A percentile compares a stretch with the other conserved stretches of the same genome.
Conservation (phyloP, 1,139 yeast species). For the Saccharomycopsis crataegensis region DNA sequence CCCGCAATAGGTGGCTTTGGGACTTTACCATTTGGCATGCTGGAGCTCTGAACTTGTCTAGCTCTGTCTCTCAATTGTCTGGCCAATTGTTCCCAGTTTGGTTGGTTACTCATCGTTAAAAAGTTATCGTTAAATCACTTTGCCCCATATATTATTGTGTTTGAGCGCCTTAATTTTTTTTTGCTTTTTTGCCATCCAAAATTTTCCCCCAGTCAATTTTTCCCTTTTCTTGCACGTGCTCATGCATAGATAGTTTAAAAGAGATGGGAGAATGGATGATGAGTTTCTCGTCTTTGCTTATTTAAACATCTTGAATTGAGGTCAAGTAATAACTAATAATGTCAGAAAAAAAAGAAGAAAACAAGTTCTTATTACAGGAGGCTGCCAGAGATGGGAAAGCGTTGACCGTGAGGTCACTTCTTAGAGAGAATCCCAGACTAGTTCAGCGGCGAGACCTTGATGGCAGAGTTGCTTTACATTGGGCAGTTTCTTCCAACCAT, state of each 20-base stretch:
- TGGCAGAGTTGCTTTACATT: slow-evolving; percentile 75
- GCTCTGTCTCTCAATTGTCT: slow-evolving; percentile 62
- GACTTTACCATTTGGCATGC: slow-evolving; percentile 33
- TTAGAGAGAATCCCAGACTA: slow-evolving; percentile 41
- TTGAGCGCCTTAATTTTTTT: not conserved
- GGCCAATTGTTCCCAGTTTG: slow-evolving; percentile 62
- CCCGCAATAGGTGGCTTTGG: slow-evolving; percentile 51
- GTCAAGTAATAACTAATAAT: not conserved
- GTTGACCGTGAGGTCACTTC: slow-evolving; percentile 40
- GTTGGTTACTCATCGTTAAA: slow-evolving; percentile 22
- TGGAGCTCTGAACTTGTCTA: slow-evolving; percentile 37
- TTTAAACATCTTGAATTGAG: too few species aligned
- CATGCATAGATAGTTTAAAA: not conserved
- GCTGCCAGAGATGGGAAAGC: slow-evolving; percentile 53
- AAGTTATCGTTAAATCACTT: too few species aligned
- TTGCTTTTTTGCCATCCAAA: not conserved
- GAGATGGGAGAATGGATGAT: too few species aligned
- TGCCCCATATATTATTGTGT: not conserved
- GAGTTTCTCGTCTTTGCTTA: too few species aligned
- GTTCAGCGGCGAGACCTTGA: slow-evolving; percentile 54
- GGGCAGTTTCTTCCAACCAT: slow-evolving; percentile 75
- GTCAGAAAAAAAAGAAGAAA: not conserved
- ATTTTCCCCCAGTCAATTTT: not conserved
- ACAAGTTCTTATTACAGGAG: slow-evolving; percentile 37
- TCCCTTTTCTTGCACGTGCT: not conserved